Evolutionary conservation across 1,139 yeast species (phyloP).

Genomic region (Magnusiomyces tetraspermus): DNA sequence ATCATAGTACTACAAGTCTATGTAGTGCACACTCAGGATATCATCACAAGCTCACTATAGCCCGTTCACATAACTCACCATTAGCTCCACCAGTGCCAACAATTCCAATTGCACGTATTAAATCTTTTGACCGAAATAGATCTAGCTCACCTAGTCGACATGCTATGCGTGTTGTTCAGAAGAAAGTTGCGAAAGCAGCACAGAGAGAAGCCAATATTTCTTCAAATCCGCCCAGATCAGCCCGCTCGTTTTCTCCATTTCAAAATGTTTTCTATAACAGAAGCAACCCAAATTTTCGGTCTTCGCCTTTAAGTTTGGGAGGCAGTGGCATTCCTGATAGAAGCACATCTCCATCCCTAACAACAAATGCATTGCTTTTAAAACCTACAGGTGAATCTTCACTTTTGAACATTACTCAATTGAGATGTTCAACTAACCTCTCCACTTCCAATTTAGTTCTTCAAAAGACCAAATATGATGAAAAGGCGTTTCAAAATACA

Average conservation of each 20-base stretch:
- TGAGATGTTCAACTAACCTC: too few species aligned
- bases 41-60: too few species aligned
- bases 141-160: neutral
- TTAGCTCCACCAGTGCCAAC: neutral
- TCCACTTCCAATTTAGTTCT: too few species aligned
- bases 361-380: too few species aligned
- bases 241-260: neutral
- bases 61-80: neutral
- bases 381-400: too few species aligned
- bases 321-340: neutral
- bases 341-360: neutral
- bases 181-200: neutral
- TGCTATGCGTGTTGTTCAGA: neutral
- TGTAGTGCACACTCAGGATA: neutral
- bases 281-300: neutral
- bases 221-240: too few species aligned
- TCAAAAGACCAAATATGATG: neutral
- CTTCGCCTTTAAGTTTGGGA: neutral
- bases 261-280: neutral
- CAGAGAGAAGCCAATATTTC: neutral
- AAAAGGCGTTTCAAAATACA: neutral
- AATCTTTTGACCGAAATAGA: neutral
- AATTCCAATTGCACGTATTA: neutral
- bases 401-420: too few species aligned
- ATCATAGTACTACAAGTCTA: neutral